These are phyloP conservation scores for Plasmodium berghei DNA, from an alignment of 169 alveolate genomes.

Conservation along the genomic window DNA sequence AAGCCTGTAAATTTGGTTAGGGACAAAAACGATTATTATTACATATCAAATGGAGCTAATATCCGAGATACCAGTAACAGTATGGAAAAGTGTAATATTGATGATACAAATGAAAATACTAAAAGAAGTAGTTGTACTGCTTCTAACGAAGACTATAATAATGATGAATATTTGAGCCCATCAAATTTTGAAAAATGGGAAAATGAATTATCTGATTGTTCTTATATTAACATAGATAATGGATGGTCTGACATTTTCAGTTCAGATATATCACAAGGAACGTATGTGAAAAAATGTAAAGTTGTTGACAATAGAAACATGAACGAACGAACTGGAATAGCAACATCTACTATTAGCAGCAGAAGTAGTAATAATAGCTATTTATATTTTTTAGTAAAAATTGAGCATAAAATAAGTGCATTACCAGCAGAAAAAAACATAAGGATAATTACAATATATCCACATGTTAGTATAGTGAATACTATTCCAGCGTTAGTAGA, in stretches of 20 bases:
- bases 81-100: not conserved
- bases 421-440: conserved; percentile 88
- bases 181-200: conserved; percentile 18
- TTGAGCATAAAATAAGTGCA: conserved; percentile 82
- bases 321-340: not conserved
- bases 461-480: conserved; percentile 88
- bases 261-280: conserved; percentile 69
- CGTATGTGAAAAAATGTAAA: conserved; percentile 72
- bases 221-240: conserved; percentile 17
- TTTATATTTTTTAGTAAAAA: conserved; percentile 85
- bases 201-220: conserved; percentile 12
- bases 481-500: conserved; percentile 87
- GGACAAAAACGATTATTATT: conserved; percentile 35
- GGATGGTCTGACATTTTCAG: conserved; percentile 77
- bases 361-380: conserved; percentile 77
- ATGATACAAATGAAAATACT: not conserved
- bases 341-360: conserved; percentile 18
- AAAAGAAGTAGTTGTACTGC: not conserved
- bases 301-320: conserved; percentile 7
- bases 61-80: not conserved
- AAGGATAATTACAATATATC: conserved; percentile 84
- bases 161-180: not conserved
- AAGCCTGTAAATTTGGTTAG: conserved; percentile 58
- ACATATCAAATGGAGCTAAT: not conserved
- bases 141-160: not conserved